These are phyloP conservation scores for Camelina sativa DNA, from an alignment of 345 rosid genomes.

Conservation along the genomic window DNA sequence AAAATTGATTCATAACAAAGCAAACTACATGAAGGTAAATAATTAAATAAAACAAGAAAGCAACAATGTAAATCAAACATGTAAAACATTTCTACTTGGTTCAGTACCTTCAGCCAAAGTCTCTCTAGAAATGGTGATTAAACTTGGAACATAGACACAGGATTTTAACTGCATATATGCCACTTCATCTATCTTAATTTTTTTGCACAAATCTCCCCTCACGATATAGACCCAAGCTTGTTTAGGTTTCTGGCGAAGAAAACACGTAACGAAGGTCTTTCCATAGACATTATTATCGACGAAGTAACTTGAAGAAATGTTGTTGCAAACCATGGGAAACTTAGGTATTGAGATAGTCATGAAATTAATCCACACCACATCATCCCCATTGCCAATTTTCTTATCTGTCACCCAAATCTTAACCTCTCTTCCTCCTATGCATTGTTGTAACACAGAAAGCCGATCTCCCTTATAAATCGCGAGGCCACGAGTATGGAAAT, in stretches of 20 bases:
- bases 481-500: not conserved
- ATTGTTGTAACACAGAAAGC: slow-evolving; percentile 8
- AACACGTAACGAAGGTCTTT: not conserved
- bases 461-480: not conserved
- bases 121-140: no score
- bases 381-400: not conserved
- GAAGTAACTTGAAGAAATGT: not conserved
- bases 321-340: not conserved
- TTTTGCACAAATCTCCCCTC: not conserved
- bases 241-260: not conserved
- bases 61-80: no score
- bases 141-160: no score
- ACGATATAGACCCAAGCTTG: not conserved
- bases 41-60: no score
- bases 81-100: no score
- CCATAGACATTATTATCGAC: not conserved
- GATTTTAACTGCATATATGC: no score
- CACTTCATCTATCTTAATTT: not conserved
- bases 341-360: slow-evolving; percentile 3
- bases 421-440: not conserved
- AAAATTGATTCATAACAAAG: no score
- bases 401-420: slow-evolving; percentile 12
- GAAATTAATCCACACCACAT: slow-evolving; percentile 15
- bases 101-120: no score
- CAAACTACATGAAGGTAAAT: no score